phyloP scores from a whole-genome alignment of 2,329 filamentous ascomycete genomes.

The Remersonia thermophila region DNA sequence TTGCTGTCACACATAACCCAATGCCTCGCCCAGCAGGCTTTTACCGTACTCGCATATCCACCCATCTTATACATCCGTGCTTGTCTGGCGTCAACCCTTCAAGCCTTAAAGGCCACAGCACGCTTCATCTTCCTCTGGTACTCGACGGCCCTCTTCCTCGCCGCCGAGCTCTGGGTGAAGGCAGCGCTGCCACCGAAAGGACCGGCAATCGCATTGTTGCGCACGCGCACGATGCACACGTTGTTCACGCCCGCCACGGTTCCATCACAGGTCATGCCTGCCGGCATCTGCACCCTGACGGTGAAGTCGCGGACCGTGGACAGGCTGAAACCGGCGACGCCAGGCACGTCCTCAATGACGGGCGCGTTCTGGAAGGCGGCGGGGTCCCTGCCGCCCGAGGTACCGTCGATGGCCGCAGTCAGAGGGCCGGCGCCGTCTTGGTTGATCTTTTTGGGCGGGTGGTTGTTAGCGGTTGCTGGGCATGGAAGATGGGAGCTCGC shows the following conservation, averaged over 20 bases:
- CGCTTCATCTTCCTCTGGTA: conserved; percentile 31
- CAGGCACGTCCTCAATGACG: conserved; percentile 49
- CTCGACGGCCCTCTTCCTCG: conserved; percentile 49
- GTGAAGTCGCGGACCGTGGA: conserved; percentile 53
- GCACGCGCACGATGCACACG: conserved; percentile 53
- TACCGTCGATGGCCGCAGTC: conserved; percentile 46
- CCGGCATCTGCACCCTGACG: conserved; percentile 51
- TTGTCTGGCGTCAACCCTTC: neutral
- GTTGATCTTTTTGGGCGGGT: conserved; percentile 48
- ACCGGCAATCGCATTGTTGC: conserved; percentile 48
- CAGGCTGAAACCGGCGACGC: conserved; percentile 42
- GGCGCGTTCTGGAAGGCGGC: conserved; percentile 47
- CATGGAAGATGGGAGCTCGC: too few relatives aligned
- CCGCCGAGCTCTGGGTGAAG: conserved; percentile 47
- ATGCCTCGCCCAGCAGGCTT: too few relatives aligned
- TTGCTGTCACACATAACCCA: too few relatives aligned
- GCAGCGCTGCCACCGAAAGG: conserved; percentile 56
- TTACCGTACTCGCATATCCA: too few relatives aligned
- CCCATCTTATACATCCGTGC: too few relatives aligned
- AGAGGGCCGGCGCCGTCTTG: conserved; percentile 57
- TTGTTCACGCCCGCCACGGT: conserved; percentile 44
- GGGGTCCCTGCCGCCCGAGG: conserved; percentile 49
- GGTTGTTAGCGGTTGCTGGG: too few relatives aligned
- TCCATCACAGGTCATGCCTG: conserved; percentile 54
- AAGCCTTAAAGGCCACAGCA: conserved; percentile 9